Evolutionary conservation across 2,329 filamentous ascomycete genomes (phyloP).

Genomic region (Aureobasidium pullulans): DNA sequence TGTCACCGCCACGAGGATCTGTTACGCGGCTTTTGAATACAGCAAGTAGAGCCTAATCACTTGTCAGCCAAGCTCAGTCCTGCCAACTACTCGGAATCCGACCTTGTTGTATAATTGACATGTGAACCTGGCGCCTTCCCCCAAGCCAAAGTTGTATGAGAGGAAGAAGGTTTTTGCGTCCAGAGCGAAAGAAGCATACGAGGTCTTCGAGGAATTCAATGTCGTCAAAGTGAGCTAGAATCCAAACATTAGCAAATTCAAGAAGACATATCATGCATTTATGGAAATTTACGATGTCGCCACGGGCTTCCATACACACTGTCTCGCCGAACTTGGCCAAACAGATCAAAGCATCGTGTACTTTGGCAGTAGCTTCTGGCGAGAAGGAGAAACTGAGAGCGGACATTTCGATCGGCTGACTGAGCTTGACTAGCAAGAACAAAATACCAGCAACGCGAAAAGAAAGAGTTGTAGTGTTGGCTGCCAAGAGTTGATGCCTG

Average conservation of each 20-base stretch:
- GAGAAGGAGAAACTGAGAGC: constrained; percentile 62
- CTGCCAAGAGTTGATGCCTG: constrained; percentile 8
- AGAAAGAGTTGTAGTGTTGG: background rate
- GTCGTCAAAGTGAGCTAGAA: constrained; percentile 63
- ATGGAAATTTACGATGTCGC: constrained; percentile 50
- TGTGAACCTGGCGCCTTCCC: constrained; percentile 47
- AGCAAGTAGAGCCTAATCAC: constrained; percentile 48
- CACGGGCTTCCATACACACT: constrained; percentile 65
- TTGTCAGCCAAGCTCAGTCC: background rate
- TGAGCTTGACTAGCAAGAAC: background rate
- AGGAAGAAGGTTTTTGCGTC: constrained; percentile 63
- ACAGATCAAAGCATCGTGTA: constrained; percentile 68
- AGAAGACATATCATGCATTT: background rate
- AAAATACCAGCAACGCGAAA: background rate
- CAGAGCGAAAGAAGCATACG: constrained; percentile 66
- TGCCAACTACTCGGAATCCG: constrained; percentile 14
- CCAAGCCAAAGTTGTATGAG: constrained; percentile 54
- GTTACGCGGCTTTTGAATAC: constrained; percentile 63
- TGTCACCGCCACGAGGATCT: constrained; percentile 60
- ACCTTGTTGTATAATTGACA: constrained; percentile 70
- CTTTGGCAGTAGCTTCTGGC: constrained; percentile 61
- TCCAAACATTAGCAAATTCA: background rate
- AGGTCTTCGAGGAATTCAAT: constrained; percentile 72
- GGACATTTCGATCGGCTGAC: constrained; percentile 30
- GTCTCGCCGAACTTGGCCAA: constrained; percentile 74